These are phyloP conservation scores for Arabidopsis thaliana DNA, from an alignment of 345 rosid species.

Conservation along the genomic window TAIR10.1 NC_003074.8:9156001-9156500, in stretches of 20 bases:
- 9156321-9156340: not conserved
- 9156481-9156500: conserved; percentile 96
- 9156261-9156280: conserved; percentile 97
- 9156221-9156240: conserved; percentile 99
- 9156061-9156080: conserved; percentile 98
- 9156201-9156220: conserved; percentile 99
- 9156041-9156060: conserved; percentile 90
- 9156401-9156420: conserved; percentile 94
- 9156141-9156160: conserved; percentile 97
- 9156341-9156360: conserved; percentile 27
- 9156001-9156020: conserved; percentile 86
- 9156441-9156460: conserved; percentile 96
- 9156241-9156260: conserved; percentile 97
- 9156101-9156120: conserved; percentile 97
- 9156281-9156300: not conserved
- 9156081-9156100: conserved; percentile 98
- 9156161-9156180: conserved; percentile 91
- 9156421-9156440: conserved; percentile 95
- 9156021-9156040: conserved; percentile 98
- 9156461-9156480: conserved; percentile 91
- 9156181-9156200: conserved; percentile 98
- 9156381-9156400: conserved; percentile 91
- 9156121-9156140: conserved; percentile 97
- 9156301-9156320: not conserved
- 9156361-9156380: conserved; percentile 93